Conservation (phyloP, 1,284 basidiomycete genomes). For the Moniliophthora roreri region DNA sequence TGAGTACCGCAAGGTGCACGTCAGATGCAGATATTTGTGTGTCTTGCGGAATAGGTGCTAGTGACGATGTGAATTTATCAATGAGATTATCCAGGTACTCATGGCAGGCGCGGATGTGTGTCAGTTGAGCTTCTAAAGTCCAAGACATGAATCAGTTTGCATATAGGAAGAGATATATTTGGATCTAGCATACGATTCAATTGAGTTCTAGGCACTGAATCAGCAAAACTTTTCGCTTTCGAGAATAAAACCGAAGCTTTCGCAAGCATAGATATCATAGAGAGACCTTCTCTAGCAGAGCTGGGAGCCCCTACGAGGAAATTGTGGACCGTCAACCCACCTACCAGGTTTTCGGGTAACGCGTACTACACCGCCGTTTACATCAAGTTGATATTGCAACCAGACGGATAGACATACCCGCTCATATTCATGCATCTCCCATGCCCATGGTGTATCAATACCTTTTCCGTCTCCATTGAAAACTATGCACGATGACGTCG, state of each 20-base stretch:
- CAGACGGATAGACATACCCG: conserved; percentile 32
- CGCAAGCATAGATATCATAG: conserved; percentile 11
- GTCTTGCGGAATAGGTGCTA: not conserved
- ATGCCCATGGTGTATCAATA: conserved; percentile 60
- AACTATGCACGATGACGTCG: conserved; percentile 28
- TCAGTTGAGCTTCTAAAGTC: not conserved
- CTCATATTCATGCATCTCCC: conserved; percentile 43
- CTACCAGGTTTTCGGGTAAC: conserved; percentile 4
- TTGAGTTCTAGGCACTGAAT: conserved; percentile 3
- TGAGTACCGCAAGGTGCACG: conserved; percentile 4
- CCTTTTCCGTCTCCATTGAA: conserved; percentile 44
- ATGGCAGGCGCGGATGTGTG: conserved; percentile 1
- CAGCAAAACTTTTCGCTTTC: not conserved
- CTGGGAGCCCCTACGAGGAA: conserved; percentile 8
- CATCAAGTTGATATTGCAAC: not conserved
- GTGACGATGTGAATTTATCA: conserved; percentile 6
- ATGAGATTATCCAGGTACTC: conserved; percentile 10
- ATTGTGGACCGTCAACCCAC: conserved; percentile 11
- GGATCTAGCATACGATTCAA: not conserved
- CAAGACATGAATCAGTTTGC: no score
- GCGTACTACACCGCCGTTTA: not conserved
- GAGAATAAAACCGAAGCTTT: conserved; percentile 13
- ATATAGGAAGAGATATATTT: not conserved
- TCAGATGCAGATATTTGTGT: not conserved
- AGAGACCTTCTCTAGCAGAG: conserved; percentile 7